Base-by-base conservation (phyloP, 768 basidiomycete species). In the Pilatotrama ljubarskyi region DNA sequence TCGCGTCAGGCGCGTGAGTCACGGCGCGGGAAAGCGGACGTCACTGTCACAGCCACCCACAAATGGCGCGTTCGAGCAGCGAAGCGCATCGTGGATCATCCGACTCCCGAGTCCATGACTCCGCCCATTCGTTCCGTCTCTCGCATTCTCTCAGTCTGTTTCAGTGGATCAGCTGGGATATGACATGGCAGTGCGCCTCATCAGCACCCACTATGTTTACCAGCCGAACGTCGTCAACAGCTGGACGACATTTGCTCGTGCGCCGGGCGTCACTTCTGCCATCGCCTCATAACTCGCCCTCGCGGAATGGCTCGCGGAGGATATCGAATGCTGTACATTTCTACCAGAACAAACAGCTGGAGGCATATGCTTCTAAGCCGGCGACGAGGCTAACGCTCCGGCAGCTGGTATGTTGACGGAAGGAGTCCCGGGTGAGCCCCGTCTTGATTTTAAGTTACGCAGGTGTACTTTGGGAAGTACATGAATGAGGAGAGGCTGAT, bases 401-500 rank as follows among this genome's bases (percentile, higher is more conserved):
- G 63, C 92, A 94, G 68, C 82, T 94, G 66, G 91, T 93, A 75
- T 57, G 77, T 55, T 4, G 17, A 9, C 18, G 15, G 54, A 24
- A 22, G 26, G 24, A 26, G 5, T 29, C 29, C 20, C 14, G 32
- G 35, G 15, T 14, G 46, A 24, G n/a, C 25, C 37, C n/a, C 42
- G 47, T 66, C 49, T 62, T 57, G 40, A 44, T 50, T 29, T 22
- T 7, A 36, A 8, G 40, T n/a, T 17, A 35, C 22, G 18, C 55
- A 94, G 92, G 85, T 92, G 15, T 94, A 90, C 72, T 93, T 86
- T 68, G 92, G 92, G n/a, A 85, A 90, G 35, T 83, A 84, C 44
- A 91, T 93, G 83, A 86, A 85, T 64, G 79, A 85, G 62, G 88
- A 91, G 55, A 81, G 91, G 22, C 75, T 94, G 36, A 82, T 93